Evolutionary conservation across 495 filamentous ascomycete species (phyloP), one percentile per base, ranked within the genome.

Genomic region (Penicillium canescens): DNA sequence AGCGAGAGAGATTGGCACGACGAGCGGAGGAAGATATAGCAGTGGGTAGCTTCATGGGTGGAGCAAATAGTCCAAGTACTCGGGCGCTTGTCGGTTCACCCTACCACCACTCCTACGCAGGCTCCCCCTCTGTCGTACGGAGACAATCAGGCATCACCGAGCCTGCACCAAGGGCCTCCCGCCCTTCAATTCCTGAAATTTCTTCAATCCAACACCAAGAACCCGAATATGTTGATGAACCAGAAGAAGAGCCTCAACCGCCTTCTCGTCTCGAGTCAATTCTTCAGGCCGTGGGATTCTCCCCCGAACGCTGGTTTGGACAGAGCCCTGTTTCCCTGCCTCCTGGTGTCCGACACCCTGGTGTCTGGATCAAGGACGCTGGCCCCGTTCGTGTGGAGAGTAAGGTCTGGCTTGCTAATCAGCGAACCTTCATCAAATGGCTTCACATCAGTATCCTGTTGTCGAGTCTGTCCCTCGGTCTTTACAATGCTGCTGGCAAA

Each of bases 391-490:
- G 89, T 46, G 91, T 98, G 36, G 94, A 98, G 71, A 89, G 90
- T 37, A 98, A 98, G 71, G 93, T 98, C 6, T 98, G 94, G 92
- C 87, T 98, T 33, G 94, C 94, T 43, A 98, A 98, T 67, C 90
- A 98, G 73, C 84, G 94, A 41, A 98, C 94, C 0, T 98, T 96
- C 62, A 84, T 98, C 68, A 96, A 96, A 67, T 98, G 94, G 94
- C 88, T 96, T 69, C 92, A 98, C 65, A 88, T 98, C 57, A 86
- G 83, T 47, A 80, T 98, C 21, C 78, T 98, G 24, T 82, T 98
- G 7, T 91, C 91, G 9, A 84, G 83, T 21, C 69, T 98, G 26
- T 89, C 90, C 3, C 74, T 98, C 21, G 90, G 86, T 37, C 73
- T 98, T 28, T 96, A 92, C 71, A 94, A 92, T 62, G 90, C 94